These are phyloP conservation scores for Boeremia exigua DNA, from an alignment of 2,329 filamentous ascomycete genomes.

Conservation along the genomic window DNA sequence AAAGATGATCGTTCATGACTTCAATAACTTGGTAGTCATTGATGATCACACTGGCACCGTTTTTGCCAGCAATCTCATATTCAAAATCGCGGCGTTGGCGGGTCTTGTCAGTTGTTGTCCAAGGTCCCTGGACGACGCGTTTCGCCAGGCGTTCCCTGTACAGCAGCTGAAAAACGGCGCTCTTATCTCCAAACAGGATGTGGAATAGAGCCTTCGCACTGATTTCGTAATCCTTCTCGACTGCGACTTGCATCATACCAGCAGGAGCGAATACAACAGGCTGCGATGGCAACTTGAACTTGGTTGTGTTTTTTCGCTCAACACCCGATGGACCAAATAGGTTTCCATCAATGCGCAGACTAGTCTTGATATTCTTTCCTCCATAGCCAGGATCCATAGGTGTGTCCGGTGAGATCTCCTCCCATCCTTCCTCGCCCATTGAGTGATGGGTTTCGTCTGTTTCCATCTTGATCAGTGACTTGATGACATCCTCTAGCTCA, in stretches of 20 bases:
- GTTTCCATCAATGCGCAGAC: slow-evolving; percentile 68
- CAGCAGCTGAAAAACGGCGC: slow-evolving; percentile 88
- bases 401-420: slow-evolving; percentile 71
- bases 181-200: slow-evolving; percentile 95
- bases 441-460: slow-evolving; percentile 61
- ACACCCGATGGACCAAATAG: slow-evolving; percentile 57
- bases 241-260: slow-evolving; percentile 75
- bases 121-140: slow-evolving; percentile 81
- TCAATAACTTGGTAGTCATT: slow-evolving; percentile 88
- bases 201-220: slow-evolving; percentile 95
- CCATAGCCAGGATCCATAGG: slow-evolving; percentile 62
- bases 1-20: slow-evolving; percentile 62
- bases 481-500: slow-evolving; percentile 73
- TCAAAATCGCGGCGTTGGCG: slow-evolving; percentile 79
- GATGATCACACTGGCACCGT: slow-evolving; percentile 58
- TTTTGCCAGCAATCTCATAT: slow-evolving; percentile 70
- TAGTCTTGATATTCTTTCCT: slow-evolving; percentile 61
- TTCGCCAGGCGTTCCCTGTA: slow-evolving; percentile 69
- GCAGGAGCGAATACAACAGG: slow-evolving; percentile 84
- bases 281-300: slow-evolving; percentile 81
- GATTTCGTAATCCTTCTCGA: slow-evolving; percentile 85
- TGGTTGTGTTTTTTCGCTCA: slow-evolving; percentile 61
- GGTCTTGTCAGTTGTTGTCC: slow-evolving; percentile 73
- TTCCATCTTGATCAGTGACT: slow-evolving; percentile 77
- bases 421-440: slow-evolving; percentile 87